These are phyloP conservation scores for Hevea brasiliensis DNA, from an alignment of 345 rosid genomes.

Conservation along the genomic window DNA sequence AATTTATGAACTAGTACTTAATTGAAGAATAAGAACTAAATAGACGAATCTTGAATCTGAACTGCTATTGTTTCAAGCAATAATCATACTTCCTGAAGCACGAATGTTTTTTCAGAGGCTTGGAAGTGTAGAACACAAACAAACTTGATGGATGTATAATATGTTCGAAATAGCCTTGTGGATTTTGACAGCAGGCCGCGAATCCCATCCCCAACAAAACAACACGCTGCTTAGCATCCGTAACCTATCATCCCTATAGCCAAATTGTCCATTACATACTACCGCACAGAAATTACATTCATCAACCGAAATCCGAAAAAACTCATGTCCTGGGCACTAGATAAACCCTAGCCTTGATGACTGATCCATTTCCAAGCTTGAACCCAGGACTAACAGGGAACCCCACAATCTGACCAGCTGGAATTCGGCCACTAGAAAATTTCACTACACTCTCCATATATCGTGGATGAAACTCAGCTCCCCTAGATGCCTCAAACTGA, in stretches of 20 bases:
- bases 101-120: too few species aligned
- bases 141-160: too few species aligned
- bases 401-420: conserved; percentile 73
- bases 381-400: conserved; percentile 90
- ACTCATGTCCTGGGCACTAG: conserved; percentile 48
- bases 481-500: conserved; percentile 81
- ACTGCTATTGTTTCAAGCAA: too few species aligned
- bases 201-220: background rate
- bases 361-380: conserved; percentile 70
- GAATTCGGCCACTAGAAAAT: conserved; percentile 54
- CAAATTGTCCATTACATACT: background rate
- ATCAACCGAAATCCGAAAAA: background rate
- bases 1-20: too few species aligned
- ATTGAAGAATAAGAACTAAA: too few species aligned
- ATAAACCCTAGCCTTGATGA: conserved; percentile 85
- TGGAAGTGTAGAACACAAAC: too few species aligned
- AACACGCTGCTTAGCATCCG: conserved; percentile 5
- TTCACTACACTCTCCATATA: conserved; percentile 87
- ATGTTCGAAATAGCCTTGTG: too few species aligned
- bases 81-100: too few species aligned
- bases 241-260: background rate
- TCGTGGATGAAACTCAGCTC: conserved; percentile 74
- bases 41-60: too few species aligned
- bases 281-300: background rate
- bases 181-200: background rate